Percentiles rank a stretch among this genome's conserved stretches.
These are phyloP conservation scores for Epichloe sp. DNA, from an alignment of 2,329 filamentous ascomycete genomes.

Conservation along the genomic window DNA sequence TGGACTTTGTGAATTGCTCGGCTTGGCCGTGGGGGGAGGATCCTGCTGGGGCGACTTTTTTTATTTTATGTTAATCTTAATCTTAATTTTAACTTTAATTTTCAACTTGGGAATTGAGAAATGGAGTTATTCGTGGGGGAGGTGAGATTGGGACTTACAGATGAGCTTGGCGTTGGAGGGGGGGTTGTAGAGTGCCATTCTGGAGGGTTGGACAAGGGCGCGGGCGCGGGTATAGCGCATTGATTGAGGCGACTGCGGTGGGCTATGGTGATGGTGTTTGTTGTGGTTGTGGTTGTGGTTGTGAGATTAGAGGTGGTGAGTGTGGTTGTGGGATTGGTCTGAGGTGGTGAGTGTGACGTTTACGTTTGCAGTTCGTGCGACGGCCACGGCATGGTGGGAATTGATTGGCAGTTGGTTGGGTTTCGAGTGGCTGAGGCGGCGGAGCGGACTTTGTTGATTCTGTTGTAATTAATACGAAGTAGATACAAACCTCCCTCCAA, in stretches of 20 bases:
- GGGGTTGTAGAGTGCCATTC: slow-evolving; percentile 32
- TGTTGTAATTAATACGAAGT: too few species aligned
- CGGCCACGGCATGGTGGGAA: too few species aligned
- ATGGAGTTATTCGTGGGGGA: too few species aligned
- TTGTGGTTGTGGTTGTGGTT: not conserved
- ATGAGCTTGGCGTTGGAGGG: slow-evolving; percentile 27
- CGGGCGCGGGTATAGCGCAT: slow-evolving; percentile 12
- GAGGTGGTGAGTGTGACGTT: too few species aligned
- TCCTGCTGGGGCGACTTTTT: slow-evolving; percentile 49
- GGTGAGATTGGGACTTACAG: slow-evolving; percentile 23
- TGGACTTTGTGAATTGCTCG: slow-evolving; percentile 57
- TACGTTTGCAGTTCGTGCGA: too few species aligned
- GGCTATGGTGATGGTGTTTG: not conserved
- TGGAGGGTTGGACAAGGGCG: slow-evolving; percentile 14
- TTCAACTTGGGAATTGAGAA: not conserved
- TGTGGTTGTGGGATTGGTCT: too few species aligned
- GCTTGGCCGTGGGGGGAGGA: slow-evolving; percentile 49
- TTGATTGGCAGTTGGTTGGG: too few species aligned
- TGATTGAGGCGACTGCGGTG: not conserved
- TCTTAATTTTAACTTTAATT: not conserved
- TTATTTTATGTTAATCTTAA: not conserved
- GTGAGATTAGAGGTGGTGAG: too few species aligned
- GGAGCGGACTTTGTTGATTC: too few species aligned
- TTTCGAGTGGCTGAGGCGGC: too few species aligned
- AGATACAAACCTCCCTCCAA: too few species aligned